Conservation (phyloP, 192 early-diverging fungal species). For the Coemansia sp. region DNA sequence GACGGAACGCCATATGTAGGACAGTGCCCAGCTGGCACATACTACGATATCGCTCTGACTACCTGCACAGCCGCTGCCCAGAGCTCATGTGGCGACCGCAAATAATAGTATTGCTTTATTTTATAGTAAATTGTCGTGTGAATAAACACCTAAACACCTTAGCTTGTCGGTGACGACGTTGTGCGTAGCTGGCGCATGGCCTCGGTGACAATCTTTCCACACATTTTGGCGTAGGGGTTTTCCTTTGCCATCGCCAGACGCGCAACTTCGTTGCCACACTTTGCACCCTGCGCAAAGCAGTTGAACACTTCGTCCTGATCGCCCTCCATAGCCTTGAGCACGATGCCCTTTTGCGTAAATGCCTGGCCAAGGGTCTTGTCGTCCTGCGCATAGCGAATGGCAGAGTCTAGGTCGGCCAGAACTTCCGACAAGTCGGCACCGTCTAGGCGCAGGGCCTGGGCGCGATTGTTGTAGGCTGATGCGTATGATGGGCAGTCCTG, state of each 20-base stretch:
- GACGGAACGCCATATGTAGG: conserved; percentile 36
- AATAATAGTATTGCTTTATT: conserved; percentile 8
- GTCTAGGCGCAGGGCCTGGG: conserved; percentile 52
- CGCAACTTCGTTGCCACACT: conserved; percentile 63
- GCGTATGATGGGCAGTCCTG: conserved; percentile 55
- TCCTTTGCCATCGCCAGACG: conserved; percentile 56
- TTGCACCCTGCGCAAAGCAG: conserved; percentile 61
- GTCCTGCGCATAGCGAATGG: conserved; percentile 57
- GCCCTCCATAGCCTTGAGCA: conserved; percentile 44
- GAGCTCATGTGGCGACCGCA: conserved; percentile 36
- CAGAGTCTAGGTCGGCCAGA: conserved; percentile 55
- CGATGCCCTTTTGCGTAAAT: conserved; percentile 64
- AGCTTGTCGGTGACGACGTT: conserved; percentile 1
- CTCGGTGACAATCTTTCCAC: conserved; percentile 60
- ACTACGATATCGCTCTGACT: conserved; percentile 40
- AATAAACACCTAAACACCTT: background rate
- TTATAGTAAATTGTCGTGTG: background rate
- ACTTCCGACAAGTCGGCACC: conserved; percentile 25
- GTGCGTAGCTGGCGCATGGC: conserved; percentile 54
- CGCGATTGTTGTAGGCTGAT: conserved; percentile 66
- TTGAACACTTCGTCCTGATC: conserved; percentile 55
- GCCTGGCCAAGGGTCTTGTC: conserved; percentile 50
- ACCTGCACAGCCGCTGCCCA: conserved; percentile 36
- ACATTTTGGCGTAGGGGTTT: conserved; percentile 74
- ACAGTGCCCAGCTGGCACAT: conserved; percentile 39